Conservation (phyloP, 2,329 filamentous ascomycete species). For the Sporothrix protearum region DNA sequence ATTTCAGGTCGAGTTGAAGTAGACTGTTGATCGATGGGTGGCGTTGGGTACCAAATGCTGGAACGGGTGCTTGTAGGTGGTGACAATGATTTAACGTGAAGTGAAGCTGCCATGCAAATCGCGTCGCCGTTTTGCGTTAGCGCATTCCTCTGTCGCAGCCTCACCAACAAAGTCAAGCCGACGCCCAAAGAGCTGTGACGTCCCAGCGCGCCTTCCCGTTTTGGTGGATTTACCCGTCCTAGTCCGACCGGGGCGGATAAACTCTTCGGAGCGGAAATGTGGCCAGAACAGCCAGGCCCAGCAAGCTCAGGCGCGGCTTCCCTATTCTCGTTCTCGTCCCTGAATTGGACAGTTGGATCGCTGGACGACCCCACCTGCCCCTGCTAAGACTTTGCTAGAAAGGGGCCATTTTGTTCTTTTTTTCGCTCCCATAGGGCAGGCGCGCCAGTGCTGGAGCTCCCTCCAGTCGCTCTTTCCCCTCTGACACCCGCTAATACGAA, state of each 20-base stretch:
- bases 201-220: not conserved
- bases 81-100: not conserved
- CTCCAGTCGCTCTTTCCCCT: slow-evolving; percentile 6
- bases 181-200: slow-evolving; percentile 18
- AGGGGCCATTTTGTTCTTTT: not conserved
- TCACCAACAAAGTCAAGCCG: not conserved
- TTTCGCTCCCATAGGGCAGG: not conserved
- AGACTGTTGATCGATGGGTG: not conserved
- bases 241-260: slow-evolving; percentile 31
- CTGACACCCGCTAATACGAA: not conserved
- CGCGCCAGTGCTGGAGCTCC: slow-evolving; percentile 10
- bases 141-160: slow-evolving; percentile 16
- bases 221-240: not conserved
- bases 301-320: not conserved
- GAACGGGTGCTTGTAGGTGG: not conserved
- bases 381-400: not conserved
- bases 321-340: not conserved
- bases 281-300: slow-evolving; percentile 29
- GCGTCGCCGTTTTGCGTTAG: slow-evolving; percentile 23
- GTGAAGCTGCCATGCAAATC: slow-evolving; percentile 23
- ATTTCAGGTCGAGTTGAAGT: not conserved
- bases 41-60: not conserved
- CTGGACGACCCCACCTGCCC: slow-evolving; percentile 14
- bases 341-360: slow-evolving; percentile 11
- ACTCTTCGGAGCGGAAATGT: slow-evolving; percentile 36